Evolutionary conservation across 768 basidiomycete genomes (phyloP).

Genomic region (Phanerochaete sordida): DNA sequence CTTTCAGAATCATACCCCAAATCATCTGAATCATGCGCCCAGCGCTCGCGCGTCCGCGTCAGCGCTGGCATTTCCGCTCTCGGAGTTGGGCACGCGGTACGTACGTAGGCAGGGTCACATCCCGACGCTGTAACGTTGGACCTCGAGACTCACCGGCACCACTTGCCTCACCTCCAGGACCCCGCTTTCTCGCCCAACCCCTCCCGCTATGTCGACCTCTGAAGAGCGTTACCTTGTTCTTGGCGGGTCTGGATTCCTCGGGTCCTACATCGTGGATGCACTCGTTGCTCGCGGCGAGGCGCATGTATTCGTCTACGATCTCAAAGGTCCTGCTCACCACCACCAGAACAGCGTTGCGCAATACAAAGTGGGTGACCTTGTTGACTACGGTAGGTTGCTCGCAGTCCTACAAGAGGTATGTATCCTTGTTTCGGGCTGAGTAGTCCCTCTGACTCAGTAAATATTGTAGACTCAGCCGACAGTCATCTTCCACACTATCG

Average conservation of each 20-base stretch:
- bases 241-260: constrained; percentile 44
- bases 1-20: too few relatives aligned
- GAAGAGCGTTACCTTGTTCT: constrained; percentile 36
- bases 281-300: constrained; percentile 36
- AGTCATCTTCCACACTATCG: constrained; percentile 47
- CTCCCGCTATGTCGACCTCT: too few relatives aligned
- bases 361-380: constrained; percentile 32
- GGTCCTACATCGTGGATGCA: constrained; percentile 41
- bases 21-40: too few relatives aligned
- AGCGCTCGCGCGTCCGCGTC: too few relatives aligned
- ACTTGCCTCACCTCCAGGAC: too few relatives aligned
- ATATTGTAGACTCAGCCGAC: constrained; percentile 34
- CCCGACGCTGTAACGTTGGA: too few relatives aligned
- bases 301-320: constrained; percentile 43
- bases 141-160: too few relatives aligned
- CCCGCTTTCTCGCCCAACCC: too few relatives aligned
- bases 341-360: neutral
- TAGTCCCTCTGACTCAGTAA: constrained; percentile 12
- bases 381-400: neutral
- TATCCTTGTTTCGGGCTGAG: neutral
- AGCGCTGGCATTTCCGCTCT: too few relatives aligned
- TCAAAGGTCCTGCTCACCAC: neutral
- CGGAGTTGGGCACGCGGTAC: too few relatives aligned
- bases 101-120: too few relatives aligned
- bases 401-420: neutral